These are phyloP conservation scores for Pisolithus thermaeus DNA, from an alignment of 1,284 basidiomycete genomes.

Conservation along the genomic window DNA sequence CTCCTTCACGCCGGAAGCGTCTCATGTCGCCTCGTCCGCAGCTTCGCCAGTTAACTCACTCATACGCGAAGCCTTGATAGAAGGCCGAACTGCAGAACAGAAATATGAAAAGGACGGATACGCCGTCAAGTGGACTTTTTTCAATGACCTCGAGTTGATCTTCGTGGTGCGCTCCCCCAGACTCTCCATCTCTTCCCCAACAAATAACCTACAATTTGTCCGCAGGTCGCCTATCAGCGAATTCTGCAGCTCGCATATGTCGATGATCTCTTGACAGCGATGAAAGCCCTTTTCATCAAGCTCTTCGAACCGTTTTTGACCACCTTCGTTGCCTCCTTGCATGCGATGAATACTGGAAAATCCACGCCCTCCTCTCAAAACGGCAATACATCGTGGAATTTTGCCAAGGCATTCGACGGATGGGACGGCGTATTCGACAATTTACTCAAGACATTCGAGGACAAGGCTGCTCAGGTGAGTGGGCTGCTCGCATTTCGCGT, in stretches of 20 bases:
- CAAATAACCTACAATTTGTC: background rate
- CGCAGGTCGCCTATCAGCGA: conserved; percentile 93
- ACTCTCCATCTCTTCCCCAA: background rate
- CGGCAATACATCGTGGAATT: conserved; percentile 52
- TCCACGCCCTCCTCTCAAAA: conserved; percentile 28
- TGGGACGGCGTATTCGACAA: conserved; percentile 87
- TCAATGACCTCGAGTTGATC: conserved; percentile 90
- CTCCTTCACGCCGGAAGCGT: conserved; percentile 84
- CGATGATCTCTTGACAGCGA: conserved; percentile 78
- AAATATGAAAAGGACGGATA: conserved; percentile 90
- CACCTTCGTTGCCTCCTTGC: conserved; percentile 76
- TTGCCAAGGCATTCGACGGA: conserved; percentile 64
- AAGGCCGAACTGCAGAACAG: conserved; percentile 70
- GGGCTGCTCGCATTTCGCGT: background rate
- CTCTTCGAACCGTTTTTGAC: conserved; percentile 79
- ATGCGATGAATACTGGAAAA: conserved; percentile 48
- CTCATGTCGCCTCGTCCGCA: conserved; percentile 65
- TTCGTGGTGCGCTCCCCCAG: conserved; percentile 71
- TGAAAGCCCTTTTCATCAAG: conserved; percentile 82
- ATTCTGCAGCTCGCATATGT: conserved; percentile 95
- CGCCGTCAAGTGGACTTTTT: conserved; percentile 87
- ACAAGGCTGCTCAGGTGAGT: conserved; percentile 62
- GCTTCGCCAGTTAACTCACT: conserved; percentile 87
- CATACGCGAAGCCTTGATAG: conserved; percentile 86
- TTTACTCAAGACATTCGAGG: conserved; percentile 69